phyloP scores from a whole-genome alignment of 1,139 yeast species.

The Suhomyces guaymorum region DNA sequence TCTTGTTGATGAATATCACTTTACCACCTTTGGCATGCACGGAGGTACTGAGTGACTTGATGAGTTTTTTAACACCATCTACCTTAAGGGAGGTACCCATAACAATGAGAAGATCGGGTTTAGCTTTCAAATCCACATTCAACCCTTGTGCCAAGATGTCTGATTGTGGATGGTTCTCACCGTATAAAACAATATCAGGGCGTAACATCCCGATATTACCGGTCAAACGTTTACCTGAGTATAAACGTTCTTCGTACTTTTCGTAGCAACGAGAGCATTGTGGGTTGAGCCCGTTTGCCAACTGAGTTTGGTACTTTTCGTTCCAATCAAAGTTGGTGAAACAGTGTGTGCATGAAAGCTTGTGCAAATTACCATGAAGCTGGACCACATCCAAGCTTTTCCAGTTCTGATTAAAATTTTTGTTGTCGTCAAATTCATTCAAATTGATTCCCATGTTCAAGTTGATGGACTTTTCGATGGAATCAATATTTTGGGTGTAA shows the following conservation, averaged over 20 bases:
- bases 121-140: slow-evolving; percentile 52
- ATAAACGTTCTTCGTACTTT: slow-evolving; percentile 54
- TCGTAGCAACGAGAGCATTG: slow-evolving; percentile 61
- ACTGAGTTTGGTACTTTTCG: slow-evolving; percentile 41
- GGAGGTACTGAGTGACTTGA: slow-evolving; percentile 55
- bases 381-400: slow-evolving; percentile 75
- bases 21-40: slow-evolving; percentile 64
- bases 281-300: slow-evolving; percentile 59
- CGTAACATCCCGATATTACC: slow-evolving; percentile 63
- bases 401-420: slow-evolving; percentile 50
- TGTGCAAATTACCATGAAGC: slow-evolving; percentile 85
- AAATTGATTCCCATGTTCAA: slow-evolving; percentile 46
- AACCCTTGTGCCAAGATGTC: slow-evolving; percentile 64
- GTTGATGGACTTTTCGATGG: slow-evolving; percentile 38
- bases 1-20: slow-evolving; percentile 64
- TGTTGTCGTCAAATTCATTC: slow-evolving; percentile 28
- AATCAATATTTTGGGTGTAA: slow-evolving; percentile 78
- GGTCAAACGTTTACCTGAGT: slow-evolving; percentile 61
- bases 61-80: slow-evolving; percentile 68
- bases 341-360: slow-evolving; percentile 73
- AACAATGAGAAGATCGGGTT: slow-evolving; percentile 66
- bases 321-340: slow-evolving; percentile 63
- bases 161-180: slow-evolving; percentile 76
- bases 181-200: slow-evolving; percentile 76
- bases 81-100: slow-evolving; percentile 80